Evolutionary conservation across 2,329 filamentous ascomycete species (phyloP).

Genomic region (Ceratocystis huliohia): DNA sequence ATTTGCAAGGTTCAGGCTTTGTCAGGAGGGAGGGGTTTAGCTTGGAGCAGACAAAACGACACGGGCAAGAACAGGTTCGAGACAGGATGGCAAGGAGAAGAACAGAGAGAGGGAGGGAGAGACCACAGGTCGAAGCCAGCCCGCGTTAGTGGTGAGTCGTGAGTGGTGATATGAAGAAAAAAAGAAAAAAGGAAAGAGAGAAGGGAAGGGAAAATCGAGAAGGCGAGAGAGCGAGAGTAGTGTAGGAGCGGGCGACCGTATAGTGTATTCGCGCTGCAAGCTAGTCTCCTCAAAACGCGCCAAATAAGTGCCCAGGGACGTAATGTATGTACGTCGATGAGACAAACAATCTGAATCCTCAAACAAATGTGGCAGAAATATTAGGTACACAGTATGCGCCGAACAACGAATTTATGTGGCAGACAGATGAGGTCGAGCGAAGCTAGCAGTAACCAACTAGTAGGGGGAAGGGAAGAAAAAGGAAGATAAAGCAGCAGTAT

Average conservation of each 20-base stretch:
- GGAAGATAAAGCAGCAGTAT: neutral
- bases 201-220: neutral
- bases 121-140: neutral
- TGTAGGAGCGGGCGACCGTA: neutral
- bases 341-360: slow-evolving; percentile 10
- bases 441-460: neutral
- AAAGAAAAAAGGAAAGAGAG: neutral
- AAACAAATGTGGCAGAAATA: neutral
- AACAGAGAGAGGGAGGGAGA: neutral
- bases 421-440: neutral
- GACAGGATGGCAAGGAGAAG: neutral
- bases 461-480: neutral
- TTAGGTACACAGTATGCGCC: neutral
- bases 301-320: neutral
- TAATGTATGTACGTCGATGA: slow-evolving; percentile 8
- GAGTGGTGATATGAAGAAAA: neutral
- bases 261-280: no score
- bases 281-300: neutral
- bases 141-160: neutral
- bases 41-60: neutral
- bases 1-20: slow-evolving; percentile 1
- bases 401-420: neutral
- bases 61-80: neutral
- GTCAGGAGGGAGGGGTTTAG: neutral
- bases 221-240: neutral